phyloP scores from a whole-genome alignment of 2,329 filamentous ascomycete species.

The Aspergillus candidus region DNA sequence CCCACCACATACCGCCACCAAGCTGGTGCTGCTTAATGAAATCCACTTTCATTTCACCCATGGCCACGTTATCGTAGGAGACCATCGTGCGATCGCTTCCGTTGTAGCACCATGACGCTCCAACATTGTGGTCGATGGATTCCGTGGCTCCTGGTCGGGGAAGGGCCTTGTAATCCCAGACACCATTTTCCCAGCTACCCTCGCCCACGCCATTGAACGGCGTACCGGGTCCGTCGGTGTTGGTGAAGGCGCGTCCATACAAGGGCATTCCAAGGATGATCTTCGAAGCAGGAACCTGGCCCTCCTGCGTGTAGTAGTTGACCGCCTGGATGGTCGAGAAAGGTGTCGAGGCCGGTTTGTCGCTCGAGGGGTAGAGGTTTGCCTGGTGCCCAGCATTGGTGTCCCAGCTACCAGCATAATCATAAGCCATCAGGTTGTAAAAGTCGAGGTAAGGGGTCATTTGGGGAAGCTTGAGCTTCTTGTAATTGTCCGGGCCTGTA shows the following conservation, averaged over 20 bases:
- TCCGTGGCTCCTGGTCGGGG: slow-evolving; percentile 64
- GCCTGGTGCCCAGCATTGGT: slow-evolving; percentile 67
- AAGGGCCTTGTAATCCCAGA: slow-evolving; percentile 83
- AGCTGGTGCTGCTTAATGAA: slow-evolving; percentile 62
- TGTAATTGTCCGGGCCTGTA: slow-evolving; percentile 37
- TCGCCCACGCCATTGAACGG: slow-evolving; percentile 68
- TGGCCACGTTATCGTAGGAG: slow-evolving; percentile 59
- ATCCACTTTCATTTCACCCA: slow-evolving; percentile 62
- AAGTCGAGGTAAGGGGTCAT: slow-evolving; percentile 48
- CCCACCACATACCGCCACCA: slow-evolving; percentile 96
- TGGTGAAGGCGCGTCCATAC: slow-evolving; percentile 82
- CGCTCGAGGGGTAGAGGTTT: slow-evolving; percentile 60
- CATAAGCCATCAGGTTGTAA: slow-evolving; percentile 69
- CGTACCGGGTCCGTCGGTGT: slow-evolving; percentile 68
- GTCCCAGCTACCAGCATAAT: slow-evolving; percentile 82
- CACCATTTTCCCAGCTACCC: slow-evolving; percentile 71
- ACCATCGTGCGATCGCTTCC: slow-evolving; percentile 59
- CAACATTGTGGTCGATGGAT: slow-evolving; percentile 54
- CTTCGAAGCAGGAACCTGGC: slow-evolving; percentile 59
- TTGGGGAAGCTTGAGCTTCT: slow-evolving; percentile 36
- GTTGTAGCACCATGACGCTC: slow-evolving; percentile 75
- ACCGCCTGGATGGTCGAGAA: slow-evolving; percentile 70
- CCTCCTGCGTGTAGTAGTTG: slow-evolving; percentile 59
- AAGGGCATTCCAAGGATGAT: slow-evolving; percentile 90
- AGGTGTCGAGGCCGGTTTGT: slow-evolving; percentile 63